phyloP scores from a whole-genome alignment of 768 basidiomycete species.

The Cyclocybe cylindracea region DNA sequence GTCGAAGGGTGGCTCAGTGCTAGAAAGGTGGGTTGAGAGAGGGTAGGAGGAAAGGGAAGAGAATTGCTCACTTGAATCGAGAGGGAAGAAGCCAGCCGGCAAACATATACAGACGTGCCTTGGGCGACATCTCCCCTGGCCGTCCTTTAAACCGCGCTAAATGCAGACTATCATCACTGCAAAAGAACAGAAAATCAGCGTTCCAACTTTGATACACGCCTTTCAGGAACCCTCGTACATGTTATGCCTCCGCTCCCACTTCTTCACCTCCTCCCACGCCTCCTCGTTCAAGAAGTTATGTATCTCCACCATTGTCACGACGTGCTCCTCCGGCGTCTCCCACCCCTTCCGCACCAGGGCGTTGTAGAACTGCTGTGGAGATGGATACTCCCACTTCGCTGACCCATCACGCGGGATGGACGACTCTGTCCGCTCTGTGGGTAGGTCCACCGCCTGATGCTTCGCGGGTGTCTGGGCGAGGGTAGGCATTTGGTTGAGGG shows the following conservation, averaged over 20 bases:
- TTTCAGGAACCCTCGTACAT: slow-evolving; percentile 43
- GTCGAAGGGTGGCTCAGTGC: slow-evolving; percentile 93
- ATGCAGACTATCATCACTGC: slow-evolving; percentile 67
- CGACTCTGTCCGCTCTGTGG: slow-evolving; percentile 74
- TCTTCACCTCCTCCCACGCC: slow-evolving; percentile 93
- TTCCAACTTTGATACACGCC: not conserved
- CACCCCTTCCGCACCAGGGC: slow-evolving; percentile 94
- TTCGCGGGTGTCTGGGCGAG: slow-evolving; percentile 70
- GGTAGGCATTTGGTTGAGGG: slow-evolving; percentile 87
- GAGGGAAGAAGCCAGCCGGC: slow-evolving; percentile 90
- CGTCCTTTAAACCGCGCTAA: slow-evolving; percentile 85
- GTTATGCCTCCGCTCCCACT: slow-evolving; percentile 80
- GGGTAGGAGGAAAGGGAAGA: not conserved
- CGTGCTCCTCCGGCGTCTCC: slow-evolving; percentile 95
- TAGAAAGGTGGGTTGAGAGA: slow-evolving; percentile 30
- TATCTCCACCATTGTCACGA: slow-evolving; percentile 97
- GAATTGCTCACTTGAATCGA: slow-evolving; percentile 74
- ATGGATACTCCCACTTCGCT: slow-evolving; percentile 90
- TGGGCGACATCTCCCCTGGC: slow-evolving; percentile 93
- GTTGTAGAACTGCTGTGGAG: slow-evolving; percentile 97
- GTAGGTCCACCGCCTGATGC: slow-evolving; percentile 58
- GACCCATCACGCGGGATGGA: slow-evolving; percentile 77
- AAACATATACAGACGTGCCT: slow-evolving; percentile 84
- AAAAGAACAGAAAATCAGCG: slow-evolving; percentile 6
- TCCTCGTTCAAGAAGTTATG: slow-evolving; percentile 98